Evolutionary conservation across 768 basidiomycete species (phyloP).

Genomic region (Russula abietina): DNA sequence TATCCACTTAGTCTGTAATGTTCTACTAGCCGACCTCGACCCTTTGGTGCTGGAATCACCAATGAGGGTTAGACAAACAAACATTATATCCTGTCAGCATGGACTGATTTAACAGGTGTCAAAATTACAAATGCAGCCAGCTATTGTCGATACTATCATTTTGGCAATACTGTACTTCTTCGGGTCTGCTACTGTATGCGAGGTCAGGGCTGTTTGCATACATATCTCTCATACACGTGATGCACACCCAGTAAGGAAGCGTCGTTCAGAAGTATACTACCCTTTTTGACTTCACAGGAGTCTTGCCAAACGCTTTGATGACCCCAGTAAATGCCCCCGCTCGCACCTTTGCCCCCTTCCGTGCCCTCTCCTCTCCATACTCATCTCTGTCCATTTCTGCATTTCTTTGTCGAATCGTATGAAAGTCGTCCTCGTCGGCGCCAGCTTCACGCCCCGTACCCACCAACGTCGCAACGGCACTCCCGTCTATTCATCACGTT

Average conservation of each 20-base stretch:
- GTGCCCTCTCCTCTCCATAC: slow-evolving; percentile 41
- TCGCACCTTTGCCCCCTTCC: slow-evolving; percentile 39
- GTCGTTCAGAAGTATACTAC: slow-evolving; percentile 42
- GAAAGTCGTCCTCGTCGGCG: slow-evolving; percentile 95
- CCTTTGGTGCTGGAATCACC: no score
- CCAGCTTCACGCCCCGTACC: slow-evolving; percentile 52
- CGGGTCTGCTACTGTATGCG: no score
- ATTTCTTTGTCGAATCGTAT: slow-evolving; percentile 62
- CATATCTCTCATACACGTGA: neutral
- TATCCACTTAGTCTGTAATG: neutral
- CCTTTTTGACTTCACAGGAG: slow-evolving; percentile 35
- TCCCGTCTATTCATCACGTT: slow-evolving; percentile 30
- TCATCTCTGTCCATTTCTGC: slow-evolving; percentile 57
- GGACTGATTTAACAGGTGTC: no score
- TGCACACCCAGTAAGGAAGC: neutral
- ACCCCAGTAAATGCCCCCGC: slow-evolving; percentile 41
- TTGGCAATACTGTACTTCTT: no score
- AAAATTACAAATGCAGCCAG: no score
- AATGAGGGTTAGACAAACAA: no score
- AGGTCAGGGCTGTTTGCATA: no score
- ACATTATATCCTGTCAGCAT: no score
- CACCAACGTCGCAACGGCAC: slow-evolving; percentile 39
- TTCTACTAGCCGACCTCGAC: neutral
- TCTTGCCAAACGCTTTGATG: slow-evolving; percentile 27
- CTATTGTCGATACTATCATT: no score